Evolutionary conservation across 441 rosid species (phyloP).

Genomic region (Breynia disticha): DNA sequence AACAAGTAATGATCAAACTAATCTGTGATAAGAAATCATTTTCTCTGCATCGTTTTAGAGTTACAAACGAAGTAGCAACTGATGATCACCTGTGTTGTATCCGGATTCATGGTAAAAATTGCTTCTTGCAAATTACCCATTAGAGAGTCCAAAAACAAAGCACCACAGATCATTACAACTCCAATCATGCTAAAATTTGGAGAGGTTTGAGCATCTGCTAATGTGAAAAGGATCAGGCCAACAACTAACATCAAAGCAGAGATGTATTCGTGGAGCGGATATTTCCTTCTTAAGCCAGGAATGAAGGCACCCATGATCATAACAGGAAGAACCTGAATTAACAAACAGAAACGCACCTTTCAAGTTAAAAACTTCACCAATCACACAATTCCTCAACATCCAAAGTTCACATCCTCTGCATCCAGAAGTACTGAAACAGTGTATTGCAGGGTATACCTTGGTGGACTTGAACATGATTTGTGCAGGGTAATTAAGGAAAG

Average conservation of each 20-base stretch:
- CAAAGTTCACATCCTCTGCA: background rate
- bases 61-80: background rate
- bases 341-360: constrained; percentile 1
- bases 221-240: constrained; percentile 66
- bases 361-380: background rate
- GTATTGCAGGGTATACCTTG: constrained; percentile 32
- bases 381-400: background rate
- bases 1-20: background rate
- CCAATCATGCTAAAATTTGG: constrained; percentile 72
- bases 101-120: constrained; percentile 68
- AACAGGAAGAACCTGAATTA: constrained; percentile 57
- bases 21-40: background rate
- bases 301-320: constrained; percentile 85
- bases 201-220: constrained; percentile 67
- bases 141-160: constrained; percentile 69
- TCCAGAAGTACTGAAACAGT: background rate
- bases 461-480: constrained; percentile 92
- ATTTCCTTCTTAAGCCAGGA: constrained; percentile 73
- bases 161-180: constrained; percentile 58
- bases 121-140: constrained; percentile 88
- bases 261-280: constrained; percentile 61
- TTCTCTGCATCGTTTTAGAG: constrained; percentile 4
- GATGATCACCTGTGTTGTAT: constrained; percentile 57
- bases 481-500: constrained; percentile 82
- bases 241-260: constrained; percentile 60